A percentile compares a stretch with the other conserved stretches of the same genome.
Conservation (phyloP, 2,329 filamentous ascomycete genomes). For the Colletotrichum sp. region DNA sequence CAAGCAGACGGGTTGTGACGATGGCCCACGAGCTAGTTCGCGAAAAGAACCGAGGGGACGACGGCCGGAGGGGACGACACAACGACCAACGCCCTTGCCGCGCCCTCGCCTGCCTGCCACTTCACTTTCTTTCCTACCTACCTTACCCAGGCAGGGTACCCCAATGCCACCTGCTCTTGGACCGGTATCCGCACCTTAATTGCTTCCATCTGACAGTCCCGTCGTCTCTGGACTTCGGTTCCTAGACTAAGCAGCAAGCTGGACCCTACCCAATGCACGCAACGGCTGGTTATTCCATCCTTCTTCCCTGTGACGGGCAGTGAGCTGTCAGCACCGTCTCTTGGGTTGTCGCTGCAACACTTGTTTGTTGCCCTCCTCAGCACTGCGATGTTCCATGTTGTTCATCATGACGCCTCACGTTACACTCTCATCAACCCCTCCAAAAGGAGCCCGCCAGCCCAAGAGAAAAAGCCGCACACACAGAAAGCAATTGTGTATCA, state of each 20-base stretch:
- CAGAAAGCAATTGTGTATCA: slow-evolving; percentile 24
- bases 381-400: slow-evolving; percentile 10
- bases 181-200: background rate
- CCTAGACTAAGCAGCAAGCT: background rate
- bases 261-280: background rate
- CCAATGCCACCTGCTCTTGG: background rate
- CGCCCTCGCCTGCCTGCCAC: background rate
- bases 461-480: background rate
- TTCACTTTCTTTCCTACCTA: background rate
- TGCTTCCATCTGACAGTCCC: background rate
- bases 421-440: background rate
- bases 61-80: background rate
- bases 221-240: background rate
- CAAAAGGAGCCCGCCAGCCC: background rate
- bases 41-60: background rate
- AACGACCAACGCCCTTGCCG: slow-evolving; percentile 6
- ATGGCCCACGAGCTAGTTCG: background rate
- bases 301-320: background rate
- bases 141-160: background rate
- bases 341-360: background rate
- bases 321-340: background rate
- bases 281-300: background rate
- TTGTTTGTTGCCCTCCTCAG: background rate
- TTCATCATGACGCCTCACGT: background rate
- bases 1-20: background rate